phyloP scores from a whole-genome alignment of 164 flowering plant species.

The Macadamia tetraphylla region DNA sequence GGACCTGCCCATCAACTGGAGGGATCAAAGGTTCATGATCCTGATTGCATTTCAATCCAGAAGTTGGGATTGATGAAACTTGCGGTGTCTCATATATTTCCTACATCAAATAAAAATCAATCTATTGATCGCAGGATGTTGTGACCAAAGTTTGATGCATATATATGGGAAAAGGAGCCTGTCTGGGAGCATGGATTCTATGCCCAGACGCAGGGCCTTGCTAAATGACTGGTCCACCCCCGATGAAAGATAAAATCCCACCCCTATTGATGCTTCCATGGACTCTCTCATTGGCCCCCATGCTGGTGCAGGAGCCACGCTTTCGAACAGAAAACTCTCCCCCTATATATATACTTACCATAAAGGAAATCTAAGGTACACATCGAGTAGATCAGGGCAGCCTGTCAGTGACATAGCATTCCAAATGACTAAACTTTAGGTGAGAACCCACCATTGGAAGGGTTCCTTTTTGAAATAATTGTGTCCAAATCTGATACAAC shows the following conservation, averaged over 20 bases:
- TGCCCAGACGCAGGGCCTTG: too few relatives aligned
- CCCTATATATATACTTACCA: too few relatives aligned
- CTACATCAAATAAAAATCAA: constrained; percentile 26
- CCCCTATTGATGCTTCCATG: too few relatives aligned
- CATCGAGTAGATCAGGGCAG: neutral
- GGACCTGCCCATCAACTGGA: constrained; percentile 19
- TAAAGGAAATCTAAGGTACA: too few relatives aligned
- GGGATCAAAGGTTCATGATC: constrained; percentile 15
- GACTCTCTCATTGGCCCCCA: too few relatives aligned
- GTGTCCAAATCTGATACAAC: neutral
- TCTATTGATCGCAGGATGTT: neutral
- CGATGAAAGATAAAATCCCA: too few relatives aligned
- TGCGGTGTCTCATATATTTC: constrained; percentile 44
- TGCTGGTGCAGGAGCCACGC: too few relatives aligned
- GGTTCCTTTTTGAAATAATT: neutral
- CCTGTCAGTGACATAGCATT: neutral
- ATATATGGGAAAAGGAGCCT: neutral
- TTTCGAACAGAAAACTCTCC: too few relatives aligned
- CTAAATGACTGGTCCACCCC: too few relatives aligned
- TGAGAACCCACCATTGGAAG: neutral
- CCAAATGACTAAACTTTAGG: neutral
- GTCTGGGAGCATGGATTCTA: too few relatives aligned
- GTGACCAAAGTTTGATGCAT: neutral
- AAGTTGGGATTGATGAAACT: constrained; percentile 19
- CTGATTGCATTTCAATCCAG: constrained; percentile 15